Conservation (phyloP, 768 basidiomycete species). For the Mycena albidolilacea region DNA sequence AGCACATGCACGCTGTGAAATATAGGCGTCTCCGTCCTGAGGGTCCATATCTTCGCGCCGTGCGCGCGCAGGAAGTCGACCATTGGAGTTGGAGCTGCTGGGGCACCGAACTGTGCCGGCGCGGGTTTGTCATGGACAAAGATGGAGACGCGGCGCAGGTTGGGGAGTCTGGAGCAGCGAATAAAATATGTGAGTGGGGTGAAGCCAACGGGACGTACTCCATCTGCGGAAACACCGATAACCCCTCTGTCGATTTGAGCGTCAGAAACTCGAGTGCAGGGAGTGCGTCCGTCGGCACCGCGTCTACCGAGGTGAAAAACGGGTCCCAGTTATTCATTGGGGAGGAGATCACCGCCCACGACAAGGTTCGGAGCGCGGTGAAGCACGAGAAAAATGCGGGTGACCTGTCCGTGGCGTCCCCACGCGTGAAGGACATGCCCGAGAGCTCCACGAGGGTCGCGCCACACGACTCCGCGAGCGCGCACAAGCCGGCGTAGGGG, state of each 20-base stretch:
- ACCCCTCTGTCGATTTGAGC: not conserved
- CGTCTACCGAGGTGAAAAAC: not conserved
- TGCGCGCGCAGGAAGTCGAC: not conserved
- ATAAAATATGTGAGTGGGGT: not conserved
- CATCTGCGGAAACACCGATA: slow-evolving; percentile 1
- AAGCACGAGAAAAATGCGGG: not conserved
- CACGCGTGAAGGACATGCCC: not conserved
- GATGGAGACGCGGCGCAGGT: not conserved
- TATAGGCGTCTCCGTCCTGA: not conserved
- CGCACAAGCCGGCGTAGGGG: not conserved
- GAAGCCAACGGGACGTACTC: not conserved
- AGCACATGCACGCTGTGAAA: not conserved
- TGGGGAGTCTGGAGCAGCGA: not conserved
- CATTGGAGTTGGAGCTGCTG: too few species aligned
- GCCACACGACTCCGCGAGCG: not conserved
- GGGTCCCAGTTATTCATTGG: not conserved
- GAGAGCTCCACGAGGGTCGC: not conserved
- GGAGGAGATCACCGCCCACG: not conserved
- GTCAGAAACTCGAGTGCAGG: slow-evolving; percentile 4
- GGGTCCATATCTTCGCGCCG: not conserved
- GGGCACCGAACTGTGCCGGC: too few species aligned
- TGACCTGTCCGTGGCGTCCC: not conserved
- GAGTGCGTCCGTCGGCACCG: not conserved
- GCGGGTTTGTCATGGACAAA: not conserved
- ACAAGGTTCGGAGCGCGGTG: not conserved